Evolutionary conservation across 225 moss, liverwort and hornwort genomes (phyloP).

Genomic region (Marchantia paleacea): DNA sequence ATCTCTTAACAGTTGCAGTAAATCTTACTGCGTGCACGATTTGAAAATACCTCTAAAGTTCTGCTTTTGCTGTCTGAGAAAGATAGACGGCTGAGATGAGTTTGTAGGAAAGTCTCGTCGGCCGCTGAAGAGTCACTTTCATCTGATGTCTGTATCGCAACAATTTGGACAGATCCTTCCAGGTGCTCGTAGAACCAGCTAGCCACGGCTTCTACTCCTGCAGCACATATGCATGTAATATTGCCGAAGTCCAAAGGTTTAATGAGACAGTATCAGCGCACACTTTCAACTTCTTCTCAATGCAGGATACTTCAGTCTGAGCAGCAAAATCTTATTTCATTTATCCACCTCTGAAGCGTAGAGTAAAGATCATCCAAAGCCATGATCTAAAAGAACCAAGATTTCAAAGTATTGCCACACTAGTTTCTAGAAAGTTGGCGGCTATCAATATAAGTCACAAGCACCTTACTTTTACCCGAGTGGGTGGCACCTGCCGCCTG

Average conservation of each 20-base stretch:
- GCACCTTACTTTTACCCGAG: constrained; percentile 44
- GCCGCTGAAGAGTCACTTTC: constrained; percentile 3
- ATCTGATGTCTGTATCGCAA: constrained; percentile 25
- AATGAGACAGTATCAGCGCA: not conserved
- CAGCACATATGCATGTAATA: not conserved
- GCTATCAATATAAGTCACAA: constrained; percentile 22
- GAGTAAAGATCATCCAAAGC: too few relatives aligned
- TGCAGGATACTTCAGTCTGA: not conserved
- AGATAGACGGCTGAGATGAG: constrained; percentile 27
- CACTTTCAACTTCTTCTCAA: not conserved
- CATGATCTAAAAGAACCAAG: not conserved
- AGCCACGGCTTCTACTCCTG: constrained; percentile 43
- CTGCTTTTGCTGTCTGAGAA: not conserved
- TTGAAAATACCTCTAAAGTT: constrained; percentile 25
- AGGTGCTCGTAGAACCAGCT: constrained; percentile 48
- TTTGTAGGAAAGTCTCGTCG: constrained; percentile 10
- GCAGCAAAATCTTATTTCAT: not conserved
- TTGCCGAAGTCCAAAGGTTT: not conserved
- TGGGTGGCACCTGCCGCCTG: constrained; percentile 19
- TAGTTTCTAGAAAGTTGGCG: not conserved
- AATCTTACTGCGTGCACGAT: not conserved
- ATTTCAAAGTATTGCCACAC: not conserved
- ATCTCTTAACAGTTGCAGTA: not conserved
- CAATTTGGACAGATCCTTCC: constrained; percentile 29
- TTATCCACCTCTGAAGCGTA: too few relatives aligned